These are phyloP conservation scores for Pseudomonodictys pantanalensis DNA, from an alignment of 495 filamentous ascomycete species.

Conservation along the genomic window DNA sequence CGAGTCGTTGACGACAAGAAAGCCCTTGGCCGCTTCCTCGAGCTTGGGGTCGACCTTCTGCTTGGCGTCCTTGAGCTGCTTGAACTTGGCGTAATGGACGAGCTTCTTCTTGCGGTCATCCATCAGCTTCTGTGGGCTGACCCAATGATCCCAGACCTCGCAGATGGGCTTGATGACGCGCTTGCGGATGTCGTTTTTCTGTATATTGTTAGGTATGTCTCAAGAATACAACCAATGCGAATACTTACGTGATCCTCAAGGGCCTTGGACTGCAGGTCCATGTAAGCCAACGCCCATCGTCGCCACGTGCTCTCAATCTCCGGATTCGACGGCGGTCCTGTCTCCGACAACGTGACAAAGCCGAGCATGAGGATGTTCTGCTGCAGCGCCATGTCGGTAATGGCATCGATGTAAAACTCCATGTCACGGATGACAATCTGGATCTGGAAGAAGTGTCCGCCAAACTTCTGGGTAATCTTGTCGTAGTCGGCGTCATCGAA, in stretches of 20 bases:
- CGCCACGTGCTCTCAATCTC: slow-evolving; percentile 92
- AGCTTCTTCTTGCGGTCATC: slow-evolving; percentile 87
- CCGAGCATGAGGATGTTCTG: slow-evolving; percentile 67
- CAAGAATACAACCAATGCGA: not conserved
- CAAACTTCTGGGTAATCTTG: slow-evolving; percentile 70
- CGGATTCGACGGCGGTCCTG: slow-evolving; percentile 60
- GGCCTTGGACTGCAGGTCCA: slow-evolving; percentile 72
- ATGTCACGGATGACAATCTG: slow-evolving; percentile 89
- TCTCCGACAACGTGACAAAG: slow-evolving; percentile 64
- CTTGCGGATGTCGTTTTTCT: slow-evolving; percentile 74
- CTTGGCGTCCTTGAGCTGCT: slow-evolving; percentile 68
- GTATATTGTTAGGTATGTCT: slow-evolving; percentile 16
- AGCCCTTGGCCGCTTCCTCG: slow-evolving; percentile 76
- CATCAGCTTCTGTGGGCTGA: slow-evolving; percentile 74
- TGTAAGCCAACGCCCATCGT: slow-evolving; percentile 73
- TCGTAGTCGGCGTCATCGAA: slow-evolving; percentile 79
- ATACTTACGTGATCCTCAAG: slow-evolving; percentile 81
- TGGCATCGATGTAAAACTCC: slow-evolving; percentile 75
- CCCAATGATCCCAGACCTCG: slow-evolving; percentile 72
- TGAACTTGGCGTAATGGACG: slow-evolving; percentile 81
- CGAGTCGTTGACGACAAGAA: slow-evolving; percentile 83
- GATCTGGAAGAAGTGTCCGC: slow-evolving; percentile 82
- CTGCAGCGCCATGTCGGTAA: slow-evolving; percentile 65
- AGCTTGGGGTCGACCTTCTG: slow-evolving; percentile 82
- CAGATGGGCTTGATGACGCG: slow-evolving; percentile 86